phyloP scores from a whole-genome alignment of 176 grass and related monocot genomes.

The Oryza rufipogon region DNA sequence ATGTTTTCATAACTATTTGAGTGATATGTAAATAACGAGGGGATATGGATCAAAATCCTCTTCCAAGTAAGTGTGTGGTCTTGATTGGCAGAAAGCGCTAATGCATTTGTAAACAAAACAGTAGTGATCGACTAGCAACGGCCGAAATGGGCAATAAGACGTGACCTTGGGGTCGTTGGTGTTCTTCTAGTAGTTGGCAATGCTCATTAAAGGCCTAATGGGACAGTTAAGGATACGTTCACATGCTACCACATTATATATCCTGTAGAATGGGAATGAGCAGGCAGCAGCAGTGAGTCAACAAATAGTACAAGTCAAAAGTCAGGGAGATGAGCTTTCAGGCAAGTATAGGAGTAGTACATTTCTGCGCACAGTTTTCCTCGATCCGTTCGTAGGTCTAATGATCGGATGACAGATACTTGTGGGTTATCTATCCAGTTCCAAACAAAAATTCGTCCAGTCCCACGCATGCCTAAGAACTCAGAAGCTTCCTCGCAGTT shows the following conservation, averaged over 20 bases:
- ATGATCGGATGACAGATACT: not conserved
- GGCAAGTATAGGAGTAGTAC: not conserved
- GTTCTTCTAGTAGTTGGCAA: not conserved
- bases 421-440: not conserved
- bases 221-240: not conserved
- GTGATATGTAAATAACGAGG: too few relatives aligned
- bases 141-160: not conserved
- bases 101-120: not conserved
- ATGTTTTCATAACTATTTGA: too few relatives aligned
- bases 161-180: not conserved
- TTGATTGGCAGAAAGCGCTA: not conserved
- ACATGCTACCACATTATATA: not conserved
- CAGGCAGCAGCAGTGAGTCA: not conserved
- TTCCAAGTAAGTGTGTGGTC: too few relatives aligned
- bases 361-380: not conserved
- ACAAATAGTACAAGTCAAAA: not conserved
- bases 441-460: not conserved
- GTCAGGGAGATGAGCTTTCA: not conserved
- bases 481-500: constrained; percentile 37
- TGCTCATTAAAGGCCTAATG: not conserved
- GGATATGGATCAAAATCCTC: too few relatives aligned
- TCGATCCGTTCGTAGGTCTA: not conserved
- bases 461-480: not conserved
- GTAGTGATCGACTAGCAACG: not conserved
- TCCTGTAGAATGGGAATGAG: not conserved